Conservation (phyloP, 371 early-diverging fungal species). For the Circinella minor region DNA sequence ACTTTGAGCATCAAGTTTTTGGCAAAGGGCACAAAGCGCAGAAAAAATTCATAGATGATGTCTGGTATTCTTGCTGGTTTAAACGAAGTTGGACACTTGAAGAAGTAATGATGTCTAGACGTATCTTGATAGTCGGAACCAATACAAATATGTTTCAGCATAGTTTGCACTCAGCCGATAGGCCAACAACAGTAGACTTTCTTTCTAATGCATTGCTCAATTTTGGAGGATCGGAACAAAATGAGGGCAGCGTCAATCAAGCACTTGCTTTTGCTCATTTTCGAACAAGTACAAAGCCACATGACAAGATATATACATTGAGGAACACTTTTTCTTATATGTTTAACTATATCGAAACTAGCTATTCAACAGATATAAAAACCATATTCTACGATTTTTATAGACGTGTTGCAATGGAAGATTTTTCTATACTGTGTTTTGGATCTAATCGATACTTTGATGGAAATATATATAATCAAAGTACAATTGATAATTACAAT, state of each 20-base stretch:
- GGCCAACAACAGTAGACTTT: not conserved
- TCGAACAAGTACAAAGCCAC: conserved; percentile 59
- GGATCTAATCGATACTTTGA: not conserved
- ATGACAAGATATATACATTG: not conserved
- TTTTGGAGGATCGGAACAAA: not conserved
- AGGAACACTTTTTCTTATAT: not conserved
- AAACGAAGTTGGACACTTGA: not conserved
- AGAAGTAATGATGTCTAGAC: not conserved
- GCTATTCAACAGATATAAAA: not conserved
- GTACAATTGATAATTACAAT: not conserved
- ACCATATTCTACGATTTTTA: not conserved
- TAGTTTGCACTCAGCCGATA: not conserved
- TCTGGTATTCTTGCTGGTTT: not conserved
- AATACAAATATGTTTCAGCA: not conserved
- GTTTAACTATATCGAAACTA: not conserved
- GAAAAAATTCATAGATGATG: too few species aligned
- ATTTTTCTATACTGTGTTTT: not conserved
- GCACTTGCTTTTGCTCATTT: conserved; percentile 80
- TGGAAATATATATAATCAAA: not conserved
- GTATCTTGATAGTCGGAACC: not conserved
- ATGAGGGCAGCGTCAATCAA: not conserved
- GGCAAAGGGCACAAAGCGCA: not conserved
- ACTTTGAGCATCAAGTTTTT: not conserved
- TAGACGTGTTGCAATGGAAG: not conserved
- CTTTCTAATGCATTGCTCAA: not conserved